Conservation (phyloP, 805 yeast genomes). For the Candida fluviatilis region DNA sequence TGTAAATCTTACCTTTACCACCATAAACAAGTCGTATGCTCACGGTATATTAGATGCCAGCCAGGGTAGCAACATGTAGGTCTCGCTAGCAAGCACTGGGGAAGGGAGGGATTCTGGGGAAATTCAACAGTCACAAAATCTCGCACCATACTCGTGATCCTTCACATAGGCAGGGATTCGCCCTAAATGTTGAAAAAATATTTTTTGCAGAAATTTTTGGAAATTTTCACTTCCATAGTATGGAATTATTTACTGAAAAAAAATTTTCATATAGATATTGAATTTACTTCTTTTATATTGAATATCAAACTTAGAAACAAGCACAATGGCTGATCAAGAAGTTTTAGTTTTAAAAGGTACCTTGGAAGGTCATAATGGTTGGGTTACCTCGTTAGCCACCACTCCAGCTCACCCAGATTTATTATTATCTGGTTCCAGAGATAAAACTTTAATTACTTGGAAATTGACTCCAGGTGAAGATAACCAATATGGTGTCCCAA, state of each 20-base stretch:
- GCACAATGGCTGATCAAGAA: slow-evolving; percentile 76
- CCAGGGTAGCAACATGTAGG: too few species aligned
- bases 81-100: too few species aligned
- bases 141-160: neutral
- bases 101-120: too few species aligned
- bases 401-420: slow-evolving; percentile 97
- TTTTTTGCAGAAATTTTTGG: neutral
- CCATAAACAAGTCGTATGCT: too few species aligned
- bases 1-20: too few species aligned
- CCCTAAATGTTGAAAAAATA: neutral
- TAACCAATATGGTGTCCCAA: slow-evolving; percentile 93
- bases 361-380: slow-evolving; percentile 81
- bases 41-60: too few species aligned
- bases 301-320: slow-evolving; percentile 6
- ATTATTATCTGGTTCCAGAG: slow-evolving; percentile 97
- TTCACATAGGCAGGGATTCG: neutral
- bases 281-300: slow-evolving; percentile 3
- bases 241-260: slow-evolving; percentile 2
- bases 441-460: slow-evolving; percentile 98
- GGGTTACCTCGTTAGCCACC: slow-evolving; percentile 99
- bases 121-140: neutral
- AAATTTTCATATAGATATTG: slow-evolving; percentile 5
- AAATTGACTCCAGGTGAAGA: slow-evolving; percentile 92
- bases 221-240: slow-evolving; percentile 1
- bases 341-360: slow-evolving; percentile 99